Conservation (phyloP, 2,329 filamentous ascomycete species). For the Trichophyton mentagrophytes region DNA sequence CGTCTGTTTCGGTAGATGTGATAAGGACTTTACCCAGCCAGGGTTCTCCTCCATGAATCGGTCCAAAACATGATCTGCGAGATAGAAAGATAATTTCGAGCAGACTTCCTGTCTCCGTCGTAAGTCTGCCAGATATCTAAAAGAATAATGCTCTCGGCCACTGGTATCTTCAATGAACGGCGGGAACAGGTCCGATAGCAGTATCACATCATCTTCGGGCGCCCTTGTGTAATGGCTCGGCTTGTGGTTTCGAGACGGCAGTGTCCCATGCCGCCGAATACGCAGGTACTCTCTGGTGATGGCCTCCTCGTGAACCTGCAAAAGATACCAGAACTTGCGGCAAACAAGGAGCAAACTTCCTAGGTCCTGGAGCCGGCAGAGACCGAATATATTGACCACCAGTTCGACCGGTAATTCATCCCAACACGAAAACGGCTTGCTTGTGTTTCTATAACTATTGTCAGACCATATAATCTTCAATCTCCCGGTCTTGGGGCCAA, state of each 20-base stretch:
- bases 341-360: conserved; percentile 28
- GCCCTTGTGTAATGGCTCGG: conserved; percentile 28
- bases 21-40: conserved; percentile 21
- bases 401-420: conserved; percentile 30
- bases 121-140: conserved; percentile 28
- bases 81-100: conserved; percentile 28
- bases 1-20: conserved; percentile 23
- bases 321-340: conserved; percentile 25
- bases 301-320: conserved; percentile 27
- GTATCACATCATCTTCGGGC: conserved; percentile 32
- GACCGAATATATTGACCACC: conserved; percentile 30
- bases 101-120: conserved; percentile 28
- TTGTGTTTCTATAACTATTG: neutral
- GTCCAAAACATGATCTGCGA: conserved; percentile 32
- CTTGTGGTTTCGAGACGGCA: conserved; percentile 27
- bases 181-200: conserved; percentile 33
- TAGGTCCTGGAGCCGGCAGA: conserved; percentile 28
- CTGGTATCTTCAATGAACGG: conserved; percentile 25
- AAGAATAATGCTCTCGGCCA: conserved; percentile 26
- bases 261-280: conserved; percentile 30
- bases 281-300: conserved; percentile 33
- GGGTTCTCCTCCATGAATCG: conserved; percentile 24
- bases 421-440: conserved; percentile 21
- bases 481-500: too few relatives aligned
- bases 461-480: neutral